A percentile compares a stretch with the other conserved stretches of the same genome.
Evolutionary conservation across 305 asterid species (phyloP).

Genomic region (Plantago coronopus): DNA sequence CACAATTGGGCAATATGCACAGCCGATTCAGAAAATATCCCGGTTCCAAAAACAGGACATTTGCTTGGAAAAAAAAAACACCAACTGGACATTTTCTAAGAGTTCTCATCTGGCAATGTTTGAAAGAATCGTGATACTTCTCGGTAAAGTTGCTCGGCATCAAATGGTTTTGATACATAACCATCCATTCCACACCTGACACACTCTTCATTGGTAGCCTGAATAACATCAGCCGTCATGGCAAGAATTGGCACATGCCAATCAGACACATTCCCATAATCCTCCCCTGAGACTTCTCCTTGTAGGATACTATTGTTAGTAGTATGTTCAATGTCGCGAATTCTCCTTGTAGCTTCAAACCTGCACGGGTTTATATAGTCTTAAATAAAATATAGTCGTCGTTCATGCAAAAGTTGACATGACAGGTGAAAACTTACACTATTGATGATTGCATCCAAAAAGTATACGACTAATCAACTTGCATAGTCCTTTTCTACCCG

Average conservation of each 20-base stretch:
- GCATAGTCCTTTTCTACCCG: too few species aligned
- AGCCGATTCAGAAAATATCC: conserved; percentile 22
- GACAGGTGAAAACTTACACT: too few species aligned
- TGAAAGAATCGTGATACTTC: conserved; percentile 83
- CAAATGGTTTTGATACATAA: conserved; percentile 88
- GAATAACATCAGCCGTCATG: conserved; percentile 97
- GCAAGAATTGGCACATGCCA: conserved; percentile 95
- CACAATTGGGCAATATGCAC: conserved; percentile 43
- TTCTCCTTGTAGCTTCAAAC: conserved; percentile 76
- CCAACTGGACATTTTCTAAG: conserved; percentile 18
- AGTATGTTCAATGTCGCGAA: conserved; percentile 51
- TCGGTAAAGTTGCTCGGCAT: conserved; percentile 86
- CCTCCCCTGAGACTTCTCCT: conserved; percentile 46
- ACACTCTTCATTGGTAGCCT: conserved; percentile 79
- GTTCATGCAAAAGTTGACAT: too few species aligned
- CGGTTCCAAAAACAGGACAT: conserved; percentile 27
- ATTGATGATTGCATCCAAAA: too few species aligned
- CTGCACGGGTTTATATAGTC: conserved; percentile 31
- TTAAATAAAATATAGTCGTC: too few species aligned
- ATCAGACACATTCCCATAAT: conserved; percentile 35
- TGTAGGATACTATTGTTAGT: conserved; percentile 37
- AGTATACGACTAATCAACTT: too few species aligned
- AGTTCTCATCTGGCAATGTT: conserved; percentile 28
- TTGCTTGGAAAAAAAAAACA: conserved; percentile 18
- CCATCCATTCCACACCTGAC: conserved; percentile 75